phyloP scores from a whole-genome alignment of 257 asterid species.

The Solanum neorickii region DNA sequence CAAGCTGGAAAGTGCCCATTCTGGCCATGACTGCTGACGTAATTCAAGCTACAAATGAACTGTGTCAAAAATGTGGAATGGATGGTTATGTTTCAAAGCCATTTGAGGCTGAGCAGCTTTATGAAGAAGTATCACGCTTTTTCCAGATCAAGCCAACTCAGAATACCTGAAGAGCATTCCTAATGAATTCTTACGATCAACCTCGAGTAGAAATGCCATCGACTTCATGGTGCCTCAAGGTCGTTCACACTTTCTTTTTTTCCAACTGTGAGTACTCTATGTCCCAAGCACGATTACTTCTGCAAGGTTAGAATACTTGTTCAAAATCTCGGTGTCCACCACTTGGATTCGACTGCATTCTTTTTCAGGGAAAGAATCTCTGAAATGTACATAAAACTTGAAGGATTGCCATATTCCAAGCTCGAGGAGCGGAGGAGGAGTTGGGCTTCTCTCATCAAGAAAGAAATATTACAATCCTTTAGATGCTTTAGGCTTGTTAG shows the following conservation, averaged over 20 bases:
- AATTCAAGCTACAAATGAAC: constrained; percentile 75
- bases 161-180: constrained; percentile 8
- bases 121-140: constrained; percentile 74
- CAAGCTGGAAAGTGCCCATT: constrained; percentile 83
- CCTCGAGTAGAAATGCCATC: background rate
- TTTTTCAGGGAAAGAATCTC: background rate
- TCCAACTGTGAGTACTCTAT: constrained; percentile 1
- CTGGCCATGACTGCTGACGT: constrained; percentile 98
- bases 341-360: background rate
- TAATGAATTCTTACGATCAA: background rate
- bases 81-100: constrained; percentile 94
- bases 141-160: constrained; percentile 26
- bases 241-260: background rate
- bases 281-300: background rate
- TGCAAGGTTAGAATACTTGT: background rate
- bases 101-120: constrained; percentile 89
- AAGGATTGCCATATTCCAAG: background rate
- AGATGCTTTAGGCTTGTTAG: background rate
- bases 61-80: constrained; percentile 56
- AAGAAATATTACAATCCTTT: background rate
- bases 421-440: background rate
- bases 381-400: background rate
- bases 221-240: background rate
- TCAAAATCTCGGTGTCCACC: background rate
- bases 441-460: background rate